Evolutionary conservation across 352 stramenopile genomes (phyloP).

Genomic region (Hyaloperonospora arabidopsidis): DNA sequence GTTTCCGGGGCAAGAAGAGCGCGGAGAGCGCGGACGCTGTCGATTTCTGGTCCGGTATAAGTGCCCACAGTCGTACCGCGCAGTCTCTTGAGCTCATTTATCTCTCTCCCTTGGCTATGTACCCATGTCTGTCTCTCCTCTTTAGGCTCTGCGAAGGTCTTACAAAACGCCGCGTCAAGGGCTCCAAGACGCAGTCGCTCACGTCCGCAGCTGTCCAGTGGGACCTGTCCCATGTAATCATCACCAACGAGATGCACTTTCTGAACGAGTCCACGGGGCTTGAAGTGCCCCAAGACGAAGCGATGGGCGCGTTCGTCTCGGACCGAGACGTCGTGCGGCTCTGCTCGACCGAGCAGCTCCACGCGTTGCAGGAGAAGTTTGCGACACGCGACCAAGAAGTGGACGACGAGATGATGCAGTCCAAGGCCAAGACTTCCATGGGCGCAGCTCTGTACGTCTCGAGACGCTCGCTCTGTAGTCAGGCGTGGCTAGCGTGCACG

Average conservation of each 20-base stretch:
- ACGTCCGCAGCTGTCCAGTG: constrained; percentile 35
- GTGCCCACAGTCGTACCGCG: no score
- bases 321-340: constrained; percentile 69
- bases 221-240: constrained; percentile 35
- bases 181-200: constrained; percentile 41
- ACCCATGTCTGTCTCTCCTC: not conserved
- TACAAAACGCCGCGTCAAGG: constrained; percentile 57
- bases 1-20: constrained; percentile 43
- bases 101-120: not conserved
- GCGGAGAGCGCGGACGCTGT: constrained; percentile 36
- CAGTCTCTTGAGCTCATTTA: not conserved
- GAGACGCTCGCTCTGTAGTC: no score
- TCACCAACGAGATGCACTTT: constrained; percentile 43
- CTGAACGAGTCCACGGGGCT: constrained; percentile 73
- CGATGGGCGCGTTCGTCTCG: constrained; percentile 54
- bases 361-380: constrained; percentile 62
- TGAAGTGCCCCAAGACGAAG: constrained; percentile 46
- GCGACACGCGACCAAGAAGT: constrained; percentile 46
- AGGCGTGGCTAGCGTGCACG: no score
- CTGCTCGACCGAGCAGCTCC: constrained; percentile 50
- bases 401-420: constrained; percentile 56
- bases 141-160: constrained; percentile 59
- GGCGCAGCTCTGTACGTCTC: constrained; percentile 39
- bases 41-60: constrained; percentile 44
- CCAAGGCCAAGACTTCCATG: constrained; percentile 46